phyloP scores from a whole-genome alignment of 2,329 filamentous ascomycete genomes.

The Claviceps pazoutovae region DNA sequence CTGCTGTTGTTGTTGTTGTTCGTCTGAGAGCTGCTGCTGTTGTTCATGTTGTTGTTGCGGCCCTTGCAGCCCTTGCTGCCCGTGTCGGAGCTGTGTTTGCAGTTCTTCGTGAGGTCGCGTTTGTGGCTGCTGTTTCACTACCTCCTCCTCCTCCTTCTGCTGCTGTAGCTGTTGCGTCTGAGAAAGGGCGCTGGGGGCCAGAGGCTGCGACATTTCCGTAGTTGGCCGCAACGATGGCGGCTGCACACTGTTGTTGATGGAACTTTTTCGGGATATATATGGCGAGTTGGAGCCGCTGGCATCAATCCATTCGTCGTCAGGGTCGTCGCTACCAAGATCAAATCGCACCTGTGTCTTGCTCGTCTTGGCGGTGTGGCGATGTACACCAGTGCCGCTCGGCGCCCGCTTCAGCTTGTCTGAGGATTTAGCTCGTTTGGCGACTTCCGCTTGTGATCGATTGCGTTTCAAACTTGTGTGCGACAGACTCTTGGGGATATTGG shows the following conservation, averaged over 20 bases:
- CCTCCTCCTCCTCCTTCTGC: not conserved
- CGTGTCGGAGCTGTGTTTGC: not conserved
- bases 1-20: not conserved
- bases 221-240: constrained; percentile 26
- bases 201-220: constrained; percentile 21
- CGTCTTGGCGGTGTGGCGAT: constrained; percentile 24
- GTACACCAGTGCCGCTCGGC: constrained; percentile 34
- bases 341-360: constrained; percentile 45
- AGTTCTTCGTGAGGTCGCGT: not conserved
- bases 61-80: not conserved
- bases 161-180: constrained; percentile 2
- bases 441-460: constrained; percentile 45
- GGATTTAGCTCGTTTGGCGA: constrained; percentile 37
- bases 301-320: constrained; percentile 50
- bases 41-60: not conserved
- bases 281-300: constrained; percentile 50
- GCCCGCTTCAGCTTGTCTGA: constrained; percentile 38
- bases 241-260: constrained; percentile 34
- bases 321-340: constrained; percentile 40
- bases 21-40: not conserved
- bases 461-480: constrained; percentile 44
- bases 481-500: constrained; percentile 37
- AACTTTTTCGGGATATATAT: constrained; percentile 32
- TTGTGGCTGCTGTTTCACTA: not conserved
- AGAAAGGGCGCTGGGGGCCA: constrained; percentile 18